These are phyloP conservation scores for Alnus glutinosa DNA, from an alignment of 306 rosid genomes.

Conservation along the genomic window DNA sequence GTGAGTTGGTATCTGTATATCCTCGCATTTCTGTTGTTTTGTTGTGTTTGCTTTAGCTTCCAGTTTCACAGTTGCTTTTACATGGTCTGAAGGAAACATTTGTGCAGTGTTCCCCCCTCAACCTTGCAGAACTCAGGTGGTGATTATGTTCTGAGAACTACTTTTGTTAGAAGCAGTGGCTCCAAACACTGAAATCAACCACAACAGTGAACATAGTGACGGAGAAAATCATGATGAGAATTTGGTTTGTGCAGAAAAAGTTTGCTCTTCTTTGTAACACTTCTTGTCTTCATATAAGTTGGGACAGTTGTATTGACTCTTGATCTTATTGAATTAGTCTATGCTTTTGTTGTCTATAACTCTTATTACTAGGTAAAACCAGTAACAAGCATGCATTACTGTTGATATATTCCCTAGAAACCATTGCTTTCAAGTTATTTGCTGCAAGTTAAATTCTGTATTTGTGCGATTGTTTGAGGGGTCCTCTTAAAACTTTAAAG, in stretches of 20 bases:
- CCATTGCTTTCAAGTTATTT: neutral
- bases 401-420: neutral
- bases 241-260: neutral
- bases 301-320: neutral
- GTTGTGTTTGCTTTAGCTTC: neutral
- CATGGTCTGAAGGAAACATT: neutral
- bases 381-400: neutral
- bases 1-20: neutral
- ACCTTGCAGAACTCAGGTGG: neutral
- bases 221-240: neutral
- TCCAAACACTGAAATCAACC: neutral
- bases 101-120: neutral
- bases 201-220: neutral
- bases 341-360: neutral
- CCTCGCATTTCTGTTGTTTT: neutral
- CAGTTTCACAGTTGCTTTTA: neutral
- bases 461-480: neutral
- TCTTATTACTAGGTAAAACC: neutral
- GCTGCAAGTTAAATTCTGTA: neutral
- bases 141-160: neutral
- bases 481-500: neutral
- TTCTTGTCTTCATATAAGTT: neutral
- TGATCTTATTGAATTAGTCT: neutral
- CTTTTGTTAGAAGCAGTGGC: neutral
- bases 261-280: neutral